These are phyloP conservation scores for Tolypocladium capitatum DNA, from an alignment of 2,329 filamentous ascomycete species.

Conservation along the genomic window DNA sequence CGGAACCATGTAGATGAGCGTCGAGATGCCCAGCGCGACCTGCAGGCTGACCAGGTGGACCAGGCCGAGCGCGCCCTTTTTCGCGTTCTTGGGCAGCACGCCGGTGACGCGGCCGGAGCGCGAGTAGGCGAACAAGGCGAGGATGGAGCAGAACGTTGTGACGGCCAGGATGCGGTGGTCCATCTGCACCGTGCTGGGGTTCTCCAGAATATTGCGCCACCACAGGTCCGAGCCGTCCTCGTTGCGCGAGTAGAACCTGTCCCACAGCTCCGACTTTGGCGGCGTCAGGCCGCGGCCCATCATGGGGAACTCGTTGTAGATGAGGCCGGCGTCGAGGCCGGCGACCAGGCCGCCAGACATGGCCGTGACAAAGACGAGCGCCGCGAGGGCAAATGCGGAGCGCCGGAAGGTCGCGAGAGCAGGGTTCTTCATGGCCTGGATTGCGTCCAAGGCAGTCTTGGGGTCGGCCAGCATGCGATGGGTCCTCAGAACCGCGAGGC, in stretches of 20 bases:
- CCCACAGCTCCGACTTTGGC: conserved; percentile 70
- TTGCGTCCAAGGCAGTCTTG: conserved; percentile 42
- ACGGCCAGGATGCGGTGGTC: conserved; percentile 89
- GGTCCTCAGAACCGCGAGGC: conserved; percentile 69
- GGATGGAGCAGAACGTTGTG: conserved; percentile 71
- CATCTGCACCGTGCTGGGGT: conserved; percentile 87
- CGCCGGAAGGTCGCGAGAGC: conserved; percentile 61
- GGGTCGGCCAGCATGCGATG: conserved; percentile 59
- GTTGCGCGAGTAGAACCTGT: conserved; percentile 70
- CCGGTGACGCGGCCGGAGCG: conserved; percentile 46
- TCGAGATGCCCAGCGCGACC: conserved; percentile 75
- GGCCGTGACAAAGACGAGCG: conserved; percentile 74
- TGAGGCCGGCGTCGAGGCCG: conserved; percentile 86
- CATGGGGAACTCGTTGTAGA: conserved; percentile 96
- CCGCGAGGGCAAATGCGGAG: conserved; percentile 55
- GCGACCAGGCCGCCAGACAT: conserved; percentile 92
- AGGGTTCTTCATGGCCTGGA: conserved; percentile 51
- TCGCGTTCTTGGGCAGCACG: conserved; percentile 48
- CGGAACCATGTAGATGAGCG: conserved; percentile 87
- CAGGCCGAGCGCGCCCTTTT: conserved; percentile 61
- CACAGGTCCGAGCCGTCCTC: conserved; percentile 71
- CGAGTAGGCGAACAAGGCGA: conserved; percentile 70
- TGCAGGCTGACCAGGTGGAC: conserved; percentile 75
- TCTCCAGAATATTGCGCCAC: conserved; percentile 98
- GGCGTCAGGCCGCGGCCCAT: conserved; percentile 82